phyloP scores from a whole-genome alignment of 1,139 yeast genomes.

The Nakaseomyces bracarensis region DNA sequence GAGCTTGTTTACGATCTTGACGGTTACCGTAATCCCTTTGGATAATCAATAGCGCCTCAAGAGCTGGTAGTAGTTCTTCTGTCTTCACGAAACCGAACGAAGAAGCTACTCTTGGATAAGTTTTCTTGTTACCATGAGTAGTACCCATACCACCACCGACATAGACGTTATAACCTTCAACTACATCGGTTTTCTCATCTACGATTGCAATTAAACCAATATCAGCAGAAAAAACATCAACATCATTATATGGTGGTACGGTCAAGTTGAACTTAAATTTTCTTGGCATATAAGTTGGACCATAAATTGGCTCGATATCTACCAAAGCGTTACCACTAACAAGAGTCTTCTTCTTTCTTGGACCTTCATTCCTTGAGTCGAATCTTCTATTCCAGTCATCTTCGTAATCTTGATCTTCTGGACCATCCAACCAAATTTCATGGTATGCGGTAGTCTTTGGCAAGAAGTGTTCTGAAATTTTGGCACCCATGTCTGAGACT shows the following conservation, averaged over 20 bases:
- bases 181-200: slow-evolving; percentile 48
- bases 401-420: slow-evolving; percentile 62
- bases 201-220: slow-evolving; percentile 87
- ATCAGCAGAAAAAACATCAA: slow-evolving; percentile 94
- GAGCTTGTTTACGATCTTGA: slow-evolving; percentile 92
- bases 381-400: slow-evolving; percentile 62
- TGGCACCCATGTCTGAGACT: slow-evolving; percentile 53
- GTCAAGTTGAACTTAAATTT: slow-evolving; percentile 92
- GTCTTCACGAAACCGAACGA: slow-evolving; percentile 66
- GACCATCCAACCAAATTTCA: slow-evolving; percentile 91
- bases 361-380: slow-evolving; percentile 69
- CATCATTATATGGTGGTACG: slow-evolving; percentile 95
- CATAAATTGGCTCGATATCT: slow-evolving; percentile 81
- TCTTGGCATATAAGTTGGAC: slow-evolving; percentile 84
- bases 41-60: slow-evolving; percentile 87
- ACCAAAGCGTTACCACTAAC: slow-evolving; percentile 84
- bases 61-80: slow-evolving; percentile 65
- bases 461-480: slow-evolving; percentile 71
- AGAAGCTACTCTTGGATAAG: slow-evolving; percentile 92
- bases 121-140: slow-evolving; percentile 92
- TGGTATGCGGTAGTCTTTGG: slow-evolving; percentile 94
- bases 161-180: slow-evolving; percentile 70
- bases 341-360: slow-evolving; percentile 67
- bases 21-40: slow-evolving; percentile 97
- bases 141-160: slow-evolving; percentile 99